Base-by-base conservation (phyloP, 352 stramenopile species). In the Pythium aristosporum region DNA sequence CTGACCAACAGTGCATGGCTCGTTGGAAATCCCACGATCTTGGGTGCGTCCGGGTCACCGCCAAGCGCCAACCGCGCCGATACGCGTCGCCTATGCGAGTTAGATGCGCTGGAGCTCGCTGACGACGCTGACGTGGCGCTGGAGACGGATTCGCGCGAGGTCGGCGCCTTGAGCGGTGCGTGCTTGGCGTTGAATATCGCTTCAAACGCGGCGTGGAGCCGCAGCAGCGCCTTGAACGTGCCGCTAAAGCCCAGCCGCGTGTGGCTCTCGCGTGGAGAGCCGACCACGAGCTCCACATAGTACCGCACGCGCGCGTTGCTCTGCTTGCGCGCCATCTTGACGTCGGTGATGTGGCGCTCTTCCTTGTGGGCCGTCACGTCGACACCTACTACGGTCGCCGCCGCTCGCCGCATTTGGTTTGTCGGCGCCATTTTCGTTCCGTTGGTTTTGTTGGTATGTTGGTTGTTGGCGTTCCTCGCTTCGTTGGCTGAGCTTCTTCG, bases 301-400 rank as follows among this genome's bases (percentile, higher is more conserved):
- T 88, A 90, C 36, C 81, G 81, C 66, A 85, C 77, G 44, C 69
- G 81, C 41, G 82, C 48, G 52, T 80, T 77, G 50, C 61, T 68
- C 44, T 77, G 79, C 34, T 57, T 50, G n/a, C 15, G 34, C 16
- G 34, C 30, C 58, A 77, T 75, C 42, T 69, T 75, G 20, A 67
- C 48, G 65, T 89, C 71, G 0, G 79, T 75, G 55, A 79, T 70
- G 48, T 83, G 77, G 30, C 70, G 72, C 63, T 79, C 77, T 62
- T 90, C 79, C 68, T 85, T 87, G 77, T 90, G 79, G 32, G 70
- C 71, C 36, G 79, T 90, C 25, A 88, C 72, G 63, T 90, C 79
- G 44, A 90, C 76, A 32, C 75, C 74, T 12, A 90, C 77, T 60
- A 56, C 42, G 5, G 11, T 42, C 59, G 58, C 56, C 37, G 25